Evolutionary conservation across 768 basidiomycete species (phyloP).

Genomic region (Lactarius sp.): DNA sequence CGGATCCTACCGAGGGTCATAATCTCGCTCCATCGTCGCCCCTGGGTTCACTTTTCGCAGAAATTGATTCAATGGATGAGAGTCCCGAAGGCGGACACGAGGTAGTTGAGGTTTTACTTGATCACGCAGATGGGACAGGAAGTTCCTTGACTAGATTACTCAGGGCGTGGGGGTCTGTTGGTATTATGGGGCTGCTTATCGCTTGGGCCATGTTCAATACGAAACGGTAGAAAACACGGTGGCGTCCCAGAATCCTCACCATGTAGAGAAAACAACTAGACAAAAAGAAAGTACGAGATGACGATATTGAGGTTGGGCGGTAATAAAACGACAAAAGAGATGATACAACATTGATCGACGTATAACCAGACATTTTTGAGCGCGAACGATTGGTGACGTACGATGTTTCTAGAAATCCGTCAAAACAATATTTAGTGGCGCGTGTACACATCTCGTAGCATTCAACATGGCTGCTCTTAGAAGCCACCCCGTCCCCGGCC

Average conservation of each 20-base stretch:
- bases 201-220: conserved; percentile 8
- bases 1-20: not conserved
- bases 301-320: conserved; percentile 3
- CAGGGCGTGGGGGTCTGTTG: conserved; percentile 23
- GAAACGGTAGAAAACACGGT: conserved; percentile 3
- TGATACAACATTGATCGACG: conserved; percentile 17
- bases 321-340: conserved; percentile 7
- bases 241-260: not conserved
- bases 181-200: conserved; percentile 17
- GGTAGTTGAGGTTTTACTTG: conserved; percentile 2
- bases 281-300: conserved; percentile 10
- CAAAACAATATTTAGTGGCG: not conserved
- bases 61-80: not conserved
- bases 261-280: conserved; percentile 1
- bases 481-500: conserved; percentile 42
- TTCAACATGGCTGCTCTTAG: not conserved
- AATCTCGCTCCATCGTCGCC: not conserved
- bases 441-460: not conserved
- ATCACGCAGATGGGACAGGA: conserved; percentile 6
- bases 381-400: conserved; percentile 7
- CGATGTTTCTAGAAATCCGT: not conserved
- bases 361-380: conserved; percentile 10
- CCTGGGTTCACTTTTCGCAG: not conserved
- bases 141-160: not conserved
- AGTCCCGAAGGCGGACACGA: not conserved